These are phyloP conservation scores for Gossypium turneri DNA, from an alignment of 345 rosid species.

Conservation along the genomic window DNA sequence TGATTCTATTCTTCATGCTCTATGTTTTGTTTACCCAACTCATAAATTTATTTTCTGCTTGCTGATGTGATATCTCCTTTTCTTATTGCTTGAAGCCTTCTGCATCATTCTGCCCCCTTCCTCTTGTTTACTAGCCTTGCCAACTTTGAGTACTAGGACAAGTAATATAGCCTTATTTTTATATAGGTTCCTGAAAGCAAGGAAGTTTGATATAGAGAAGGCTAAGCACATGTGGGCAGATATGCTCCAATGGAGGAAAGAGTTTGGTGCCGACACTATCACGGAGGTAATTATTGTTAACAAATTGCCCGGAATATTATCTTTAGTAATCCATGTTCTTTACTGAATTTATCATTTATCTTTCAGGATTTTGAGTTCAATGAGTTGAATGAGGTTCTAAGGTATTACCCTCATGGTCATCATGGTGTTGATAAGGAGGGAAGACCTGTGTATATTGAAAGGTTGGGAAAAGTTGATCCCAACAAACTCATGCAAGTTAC, in stretches of 20 bases:
- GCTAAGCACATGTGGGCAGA: slow-evolving; percentile 99
- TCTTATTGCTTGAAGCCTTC: not conserved
- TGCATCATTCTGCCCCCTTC: not conserved
- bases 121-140: not conserved
- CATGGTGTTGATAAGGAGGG: slow-evolving; percentile 99
- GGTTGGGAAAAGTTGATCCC: slow-evolving; percentile 91
- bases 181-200: slow-evolving; percentile 78
- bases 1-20: not conserved
- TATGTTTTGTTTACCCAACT: not conserved
- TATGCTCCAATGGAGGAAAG: slow-evolving; percentile 94
- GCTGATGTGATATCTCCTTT: not conserved
- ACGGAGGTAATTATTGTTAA: slow-evolving; percentile 48
- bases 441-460: slow-evolving; percentile 85
- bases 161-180: not conserved
- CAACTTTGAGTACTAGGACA: not conserved
- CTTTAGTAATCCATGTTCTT: not conserved
- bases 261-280: slow-evolving; percentile 73
- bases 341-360: slow-evolving; percentile 13
- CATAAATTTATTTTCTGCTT: not conserved
- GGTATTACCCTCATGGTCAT: slow-evolving; percentile 84
- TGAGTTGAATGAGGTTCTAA: slow-evolving; percentile 74
- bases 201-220: slow-evolving; percentile 84
- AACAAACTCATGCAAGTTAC: slow-evolving; percentile 84
- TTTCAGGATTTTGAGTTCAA: slow-evolving; percentile 85
- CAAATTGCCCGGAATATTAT: slow-evolving; percentile 13